Evolutionary conservation across 169 alveolate species (phyloP).

Genomic region (Plasmodium cynomolgi): DNA sequence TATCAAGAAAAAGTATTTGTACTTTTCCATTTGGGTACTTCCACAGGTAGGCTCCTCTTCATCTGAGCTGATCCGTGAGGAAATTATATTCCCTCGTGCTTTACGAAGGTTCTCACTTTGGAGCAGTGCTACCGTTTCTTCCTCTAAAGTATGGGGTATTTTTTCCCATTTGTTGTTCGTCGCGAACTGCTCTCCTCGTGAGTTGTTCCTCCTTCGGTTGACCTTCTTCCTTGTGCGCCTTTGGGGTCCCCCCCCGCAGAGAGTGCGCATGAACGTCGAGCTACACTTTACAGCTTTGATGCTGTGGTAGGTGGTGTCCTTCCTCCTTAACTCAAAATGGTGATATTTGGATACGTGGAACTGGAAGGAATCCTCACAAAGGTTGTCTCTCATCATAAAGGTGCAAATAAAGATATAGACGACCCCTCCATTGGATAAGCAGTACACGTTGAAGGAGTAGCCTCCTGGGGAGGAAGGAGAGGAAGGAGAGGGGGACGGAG

Average conservation of each 20-base stretch:
- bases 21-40: neutral
- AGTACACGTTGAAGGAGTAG: constrained; percentile 31
- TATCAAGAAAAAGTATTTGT: constrained; percentile 12
- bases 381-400: neutral
- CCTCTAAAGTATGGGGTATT: neutral
- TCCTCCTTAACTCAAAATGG: constrained; percentile 22
- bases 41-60: neutral
- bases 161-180: neutral
- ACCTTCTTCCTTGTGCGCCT: neutral
- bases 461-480: too few relatives aligned
- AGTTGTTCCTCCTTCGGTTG: neutral
- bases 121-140: neutral
- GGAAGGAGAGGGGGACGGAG: too few relatives aligned
- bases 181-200: neutral
- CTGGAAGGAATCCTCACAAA: constrained; percentile 8
- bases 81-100: neutral
- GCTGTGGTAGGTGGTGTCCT: neutral
- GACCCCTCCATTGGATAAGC: constrained; percentile 55
- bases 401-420: constrained; percentile 22
- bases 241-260: neutral
- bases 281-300: constrained; percentile 17
- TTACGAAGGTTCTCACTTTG: neutral
- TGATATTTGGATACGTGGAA: constrained; percentile 14
- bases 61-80: neutral
- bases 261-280: constrained; percentile 8